Evolutionary conservation across 257 asterid species (phyloP), one percentile per base, ranked within the genome.

Genomic region (Nicotiana attenuata): DNA sequence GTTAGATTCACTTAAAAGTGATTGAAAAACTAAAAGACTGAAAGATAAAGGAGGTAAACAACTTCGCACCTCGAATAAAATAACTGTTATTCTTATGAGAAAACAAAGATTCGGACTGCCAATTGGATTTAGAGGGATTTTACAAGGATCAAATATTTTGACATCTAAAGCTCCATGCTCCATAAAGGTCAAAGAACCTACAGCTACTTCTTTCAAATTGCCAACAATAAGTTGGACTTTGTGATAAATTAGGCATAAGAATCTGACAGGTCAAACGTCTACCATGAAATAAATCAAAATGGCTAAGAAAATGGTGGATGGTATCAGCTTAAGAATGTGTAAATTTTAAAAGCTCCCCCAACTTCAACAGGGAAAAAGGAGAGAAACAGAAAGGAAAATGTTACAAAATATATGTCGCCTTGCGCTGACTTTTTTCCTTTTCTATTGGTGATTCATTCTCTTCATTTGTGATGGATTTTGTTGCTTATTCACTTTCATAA

Each of bases 21-120:
- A 89, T 91, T 76, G 86, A 84, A 83, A 90, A 89, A 78, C 89
- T 93, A 91, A 88, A 41, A 89, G 86, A 60, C 33, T 80, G 96
- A 90, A 83, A 76, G 90, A 83, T 77, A 87, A 87, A 52, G 88
- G 93, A 87, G 97, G 92, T 19, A 15, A 78, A 81, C 94, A 91
- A 85, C 89, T 90, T 9, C 76, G 91, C 3, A 86, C 71, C 77
- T 84, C 89, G 90, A 89, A 90, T 82, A 91, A 87, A 83, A 85
- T 95, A 73, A 75, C 91, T 66, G 90, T 56, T 85, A 90, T 94
- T 24, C 92, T 93, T 65, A 83, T 92, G 66, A 86, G 95, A 86
- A 95, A 93, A 88, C 95, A 93, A 85, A 92, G 96, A 45, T 93
- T 94, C 55, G 92, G 84, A 90, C 59, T 71, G 31, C 38, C 83